Base-by-base conservation (phyloP, 495 filamentous ascomycete genomes). In the Talaromyces ruber region DNA sequence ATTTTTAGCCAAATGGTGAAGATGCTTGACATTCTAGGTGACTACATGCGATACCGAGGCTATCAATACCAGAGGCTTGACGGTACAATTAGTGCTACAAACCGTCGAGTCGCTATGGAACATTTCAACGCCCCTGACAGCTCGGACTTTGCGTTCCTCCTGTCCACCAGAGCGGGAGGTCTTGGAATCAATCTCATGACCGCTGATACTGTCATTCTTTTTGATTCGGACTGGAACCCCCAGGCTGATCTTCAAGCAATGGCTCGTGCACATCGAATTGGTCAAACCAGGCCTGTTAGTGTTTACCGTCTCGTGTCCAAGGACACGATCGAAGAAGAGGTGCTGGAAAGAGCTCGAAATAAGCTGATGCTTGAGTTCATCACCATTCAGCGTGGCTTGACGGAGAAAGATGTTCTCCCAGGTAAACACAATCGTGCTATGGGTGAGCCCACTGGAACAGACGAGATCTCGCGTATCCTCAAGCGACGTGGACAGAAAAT, bases 1-100 rank as follows among this genome's bases (percentile, higher is more conserved):
- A 97, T 99, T 54, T 99, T 99, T 77, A 97, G 94, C 65, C 95
- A 98, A 72, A 98, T 99, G 95, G 94, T 99, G 34, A 94, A 92
- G 72, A 97, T 99, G 86, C 85, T 99, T 4, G 92, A 99, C 66
- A 92, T 99, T 60, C 80, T 99, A 0, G 88, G 89, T 47, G 92
- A 98, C 64, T 99, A 99, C 72, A 82, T 98, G 63, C 85, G 90
- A 57, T 82, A 90, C 34, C 91, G 94, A 34, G 90, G 91, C 14
- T 92, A 97, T 72, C 84, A 91, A 54, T 97, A 92, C 69, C 94
- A 99, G 71, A 83, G 94, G 9, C 84, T 99, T 4, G 94, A 99
- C 69, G 94, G 94, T 63, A 99, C 94, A 2, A 96, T 98, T 64
- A 84, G 92, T 39, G 87, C 95, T 16, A 84, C 83, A 1, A 82